Percentiles rank a stretch among this genome's conserved stretches.
phyloP scores from a whole-genome alignment of 495 filamentous ascomycete genomes.

The Aspergillus diversus region DNA sequence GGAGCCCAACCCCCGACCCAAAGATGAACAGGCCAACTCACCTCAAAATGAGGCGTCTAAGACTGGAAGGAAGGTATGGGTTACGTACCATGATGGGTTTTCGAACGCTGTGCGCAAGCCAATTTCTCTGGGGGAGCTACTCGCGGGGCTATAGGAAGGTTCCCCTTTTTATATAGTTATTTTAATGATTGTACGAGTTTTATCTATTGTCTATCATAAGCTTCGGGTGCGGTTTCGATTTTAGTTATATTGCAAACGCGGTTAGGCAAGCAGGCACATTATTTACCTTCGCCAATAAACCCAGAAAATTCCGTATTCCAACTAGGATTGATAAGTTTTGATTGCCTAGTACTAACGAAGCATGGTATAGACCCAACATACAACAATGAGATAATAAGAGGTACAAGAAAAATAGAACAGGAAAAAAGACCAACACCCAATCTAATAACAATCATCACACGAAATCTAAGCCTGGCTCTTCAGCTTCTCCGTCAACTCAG shows the following conservation, averaged over 20 bases:
- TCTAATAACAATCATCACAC: conserved; percentile 6
- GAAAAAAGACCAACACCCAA: not conserved
- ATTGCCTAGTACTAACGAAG: not conserved
- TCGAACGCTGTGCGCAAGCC: conserved; percentile 96
- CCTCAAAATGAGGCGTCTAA: conserved; percentile 38
- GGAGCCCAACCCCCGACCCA: conserved; percentile 40
- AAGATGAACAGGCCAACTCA: conserved; percentile 20
- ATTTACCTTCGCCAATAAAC: not conserved
- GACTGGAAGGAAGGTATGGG: conserved; percentile 73
- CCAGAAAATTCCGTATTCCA: not conserved
- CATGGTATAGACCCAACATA: conserved; percentile 3
- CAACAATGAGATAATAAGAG: not conserved
- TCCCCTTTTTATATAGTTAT: not conserved
- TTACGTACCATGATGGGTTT: conserved; percentile 94
- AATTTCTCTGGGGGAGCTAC: conserved; percentile 80
- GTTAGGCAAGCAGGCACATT: too few relatives aligned
- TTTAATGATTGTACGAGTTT: conserved; percentile 18
- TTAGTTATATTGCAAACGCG: too few relatives aligned
- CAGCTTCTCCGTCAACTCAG: conserved; percentile 94
- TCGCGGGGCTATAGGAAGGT: conserved; percentile 49
- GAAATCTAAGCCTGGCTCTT: conserved; percentile 55
- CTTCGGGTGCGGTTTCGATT: not conserved
- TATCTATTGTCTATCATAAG: not conserved
- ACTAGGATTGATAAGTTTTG: not conserved
- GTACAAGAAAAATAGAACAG: not conserved